Conservation (phyloP, 1,139 yeast genomes). For the Tardiomyces digboiensis region DNA sequence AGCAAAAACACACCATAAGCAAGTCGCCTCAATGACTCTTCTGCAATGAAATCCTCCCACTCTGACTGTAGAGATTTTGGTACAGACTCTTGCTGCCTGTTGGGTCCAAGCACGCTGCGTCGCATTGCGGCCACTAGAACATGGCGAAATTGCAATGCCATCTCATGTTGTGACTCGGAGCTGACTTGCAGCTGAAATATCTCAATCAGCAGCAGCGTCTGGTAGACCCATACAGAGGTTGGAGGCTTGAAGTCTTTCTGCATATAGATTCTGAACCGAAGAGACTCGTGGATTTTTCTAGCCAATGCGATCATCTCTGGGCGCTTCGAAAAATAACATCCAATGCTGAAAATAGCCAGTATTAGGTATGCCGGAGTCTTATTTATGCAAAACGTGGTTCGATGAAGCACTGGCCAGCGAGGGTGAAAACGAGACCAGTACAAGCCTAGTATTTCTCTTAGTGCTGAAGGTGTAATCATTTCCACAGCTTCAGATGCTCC, state of each 20-base stretch:
- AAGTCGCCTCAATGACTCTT: constrained; percentile 15
- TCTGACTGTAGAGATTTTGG: constrained; percentile 10
- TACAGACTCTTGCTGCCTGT: background rate
- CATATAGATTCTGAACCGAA: constrained; percentile 48
- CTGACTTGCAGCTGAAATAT: constrained; percentile 49
- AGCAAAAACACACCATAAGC: constrained; percentile 19
- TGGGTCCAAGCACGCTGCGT: constrained; percentile 7
- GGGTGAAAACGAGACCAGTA: constrained; percentile 34
- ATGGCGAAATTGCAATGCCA: constrained; percentile 18
- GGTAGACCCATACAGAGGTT: constrained; percentile 54
- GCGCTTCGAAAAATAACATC: constrained; percentile 31
- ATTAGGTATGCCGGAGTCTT: constrained; percentile 40
- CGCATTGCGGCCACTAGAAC: constrained; percentile 19
- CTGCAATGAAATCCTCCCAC: constrained; percentile 15
- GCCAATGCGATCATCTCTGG: constrained; percentile 26
- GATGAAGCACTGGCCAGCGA: constrained; percentile 49
- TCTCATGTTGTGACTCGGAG: constrained; percentile 39
- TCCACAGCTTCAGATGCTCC: background rate
- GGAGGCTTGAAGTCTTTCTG: constrained; percentile 49
- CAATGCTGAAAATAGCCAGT: constrained; percentile 45
- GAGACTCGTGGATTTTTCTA: constrained; percentile 42
- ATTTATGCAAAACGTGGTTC: constrained; percentile 47
- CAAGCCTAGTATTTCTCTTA: constrained; percentile 15
- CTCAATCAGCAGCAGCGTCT: constrained; percentile 50
- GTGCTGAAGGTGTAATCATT: constrained; percentile 10